Evolutionary conservation across 305 asterid species (phyloP).

Genomic region (Petunia hybrid): DNA sequence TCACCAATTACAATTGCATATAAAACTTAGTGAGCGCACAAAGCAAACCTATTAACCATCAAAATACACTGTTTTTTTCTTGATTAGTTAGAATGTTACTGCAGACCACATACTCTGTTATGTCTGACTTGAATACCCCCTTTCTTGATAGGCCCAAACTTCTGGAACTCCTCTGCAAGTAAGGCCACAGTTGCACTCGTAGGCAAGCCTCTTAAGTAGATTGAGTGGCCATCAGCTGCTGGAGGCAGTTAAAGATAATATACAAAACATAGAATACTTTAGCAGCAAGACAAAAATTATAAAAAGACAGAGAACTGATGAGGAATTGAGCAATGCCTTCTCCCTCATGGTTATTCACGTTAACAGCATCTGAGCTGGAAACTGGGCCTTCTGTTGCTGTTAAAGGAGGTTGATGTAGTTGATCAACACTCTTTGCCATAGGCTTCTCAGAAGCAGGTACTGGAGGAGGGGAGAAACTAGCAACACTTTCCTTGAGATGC

Average conservation of each 20-base stretch:
- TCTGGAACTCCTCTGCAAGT: conserved; percentile 32
- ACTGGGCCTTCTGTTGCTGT: conserved; percentile 51
- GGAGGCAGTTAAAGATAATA: conserved; percentile 31
- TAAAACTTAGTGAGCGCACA: background rate
- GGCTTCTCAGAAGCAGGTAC: conserved; percentile 52
- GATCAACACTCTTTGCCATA: conserved; percentile 60
- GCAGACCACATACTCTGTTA: conserved; percentile 34
- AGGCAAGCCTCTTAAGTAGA: conserved; percentile 85
- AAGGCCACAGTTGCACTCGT: conserved; percentile 26
- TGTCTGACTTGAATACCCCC: conserved; percentile 35
- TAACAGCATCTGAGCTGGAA: conserved; percentile 32
- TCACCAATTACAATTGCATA: conserved; percentile 26
- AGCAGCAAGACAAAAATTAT: background rate
- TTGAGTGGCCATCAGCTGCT: conserved; percentile 83
- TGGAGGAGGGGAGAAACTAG: conserved; percentile 54
- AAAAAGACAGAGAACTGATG: background rate
- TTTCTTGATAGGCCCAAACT: conserved; percentile 33
- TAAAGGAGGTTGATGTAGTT: conserved; percentile 46
- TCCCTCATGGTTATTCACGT: conserved; percentile 1
- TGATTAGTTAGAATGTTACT: conserved; percentile 8
- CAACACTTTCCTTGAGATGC: conserved; percentile 71
- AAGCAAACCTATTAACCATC: background rate
- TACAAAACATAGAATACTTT: background rate
- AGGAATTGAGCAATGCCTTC: conserved; percentile 23
- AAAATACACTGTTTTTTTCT: background rate